Conservation (phyloP, 257 asterid species). For the Ballota nigra region DNA sequence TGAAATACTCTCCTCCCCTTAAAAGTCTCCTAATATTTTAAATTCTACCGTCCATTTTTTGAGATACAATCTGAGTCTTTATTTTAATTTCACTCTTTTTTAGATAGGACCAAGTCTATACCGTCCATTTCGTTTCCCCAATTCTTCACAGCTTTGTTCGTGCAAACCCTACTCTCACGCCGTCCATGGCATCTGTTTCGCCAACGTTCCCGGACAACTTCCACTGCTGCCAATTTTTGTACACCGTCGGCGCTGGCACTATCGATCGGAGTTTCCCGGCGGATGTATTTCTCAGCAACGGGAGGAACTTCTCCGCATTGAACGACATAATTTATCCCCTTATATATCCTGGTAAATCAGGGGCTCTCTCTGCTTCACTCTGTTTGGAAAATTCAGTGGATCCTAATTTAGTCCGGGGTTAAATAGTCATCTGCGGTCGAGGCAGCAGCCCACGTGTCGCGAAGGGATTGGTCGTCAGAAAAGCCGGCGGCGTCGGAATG, state of each 20-base stretch:
- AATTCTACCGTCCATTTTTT: too few relatives aligned
- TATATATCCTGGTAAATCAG: conserved; percentile 68
- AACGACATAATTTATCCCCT: conserved; percentile 55
- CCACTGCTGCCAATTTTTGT: too few relatives aligned
- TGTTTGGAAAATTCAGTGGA: conserved; percentile 80
- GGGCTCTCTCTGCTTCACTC: conserved; percentile 63
- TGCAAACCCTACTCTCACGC: too few relatives aligned
- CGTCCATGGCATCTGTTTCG: too few relatives aligned
- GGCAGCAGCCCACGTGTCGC: conserved; percentile 83
- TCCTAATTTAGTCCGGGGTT: conserved; percentile 46
- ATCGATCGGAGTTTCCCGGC: conserved; percentile 81
- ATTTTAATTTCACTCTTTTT: too few relatives aligned
- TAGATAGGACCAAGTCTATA: too few relatives aligned
- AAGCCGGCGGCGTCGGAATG: conserved; percentile 87
- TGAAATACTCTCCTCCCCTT: too few relatives aligned
- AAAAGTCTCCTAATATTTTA: too few relatives aligned
- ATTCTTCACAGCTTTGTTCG: too few relatives aligned
- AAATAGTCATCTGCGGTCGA: conserved; percentile 76
- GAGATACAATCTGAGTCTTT: too few relatives aligned
- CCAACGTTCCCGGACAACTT: too few relatives aligned
- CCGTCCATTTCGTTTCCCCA: too few relatives aligned
- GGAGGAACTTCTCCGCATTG: conserved; percentile 55
- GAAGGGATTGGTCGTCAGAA: conserved; percentile 70
- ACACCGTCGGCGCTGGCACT: conserved; percentile 86
- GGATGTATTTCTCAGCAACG: conserved; percentile 53